phyloP scores from a whole-genome alignment of 106 monocot genomes.

The Apostasia shenzhenica region DNA sequence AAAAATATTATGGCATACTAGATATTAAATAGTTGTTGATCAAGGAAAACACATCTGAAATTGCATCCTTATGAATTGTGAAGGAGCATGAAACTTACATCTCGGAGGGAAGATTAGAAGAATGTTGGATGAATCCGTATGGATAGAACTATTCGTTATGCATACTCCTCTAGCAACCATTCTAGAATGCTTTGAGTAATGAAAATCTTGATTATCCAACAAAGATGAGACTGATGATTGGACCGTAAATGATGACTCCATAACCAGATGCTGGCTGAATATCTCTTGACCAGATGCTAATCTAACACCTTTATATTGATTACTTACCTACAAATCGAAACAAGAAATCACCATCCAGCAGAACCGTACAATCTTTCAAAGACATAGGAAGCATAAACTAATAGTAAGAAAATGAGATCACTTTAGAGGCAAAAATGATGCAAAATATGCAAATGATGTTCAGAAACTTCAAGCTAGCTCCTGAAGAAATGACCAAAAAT shows the following conservation, averaged over 20 bases:
- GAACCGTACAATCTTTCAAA: not conserved
- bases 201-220: slow-evolving; percentile 6
- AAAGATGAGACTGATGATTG: slow-evolving; percentile 24
- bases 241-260: slow-evolving; percentile 50
- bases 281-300: slow-evolving; percentile 83
- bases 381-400: not conserved
- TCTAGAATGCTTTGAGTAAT: slow-evolving; percentile 5
- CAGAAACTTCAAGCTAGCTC: not conserved
- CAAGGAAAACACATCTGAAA: not conserved
- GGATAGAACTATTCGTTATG: slow-evolving; percentile 42
- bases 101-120: slow-evolving; percentile 71
- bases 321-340: slow-evolving; percentile 34
- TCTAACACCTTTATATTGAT: slow-evolving; percentile 47
- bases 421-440: not conserved
- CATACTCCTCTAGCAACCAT: slow-evolving; percentile 65
- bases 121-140: slow-evolving; percentile 52
- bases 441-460: not conserved
- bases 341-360: not conserved
- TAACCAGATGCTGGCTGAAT: slow-evolving; percentile 44
- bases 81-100: slow-evolving; percentile 35
- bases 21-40: not conserved
- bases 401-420: not conserved
- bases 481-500: slow-evolving; percentile 1
- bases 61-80: not conserved
- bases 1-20: not conserved